phyloP scores from a whole-genome alignment of 768 basidiomycete genomes.

The Boletus eberwhitei region DNA sequence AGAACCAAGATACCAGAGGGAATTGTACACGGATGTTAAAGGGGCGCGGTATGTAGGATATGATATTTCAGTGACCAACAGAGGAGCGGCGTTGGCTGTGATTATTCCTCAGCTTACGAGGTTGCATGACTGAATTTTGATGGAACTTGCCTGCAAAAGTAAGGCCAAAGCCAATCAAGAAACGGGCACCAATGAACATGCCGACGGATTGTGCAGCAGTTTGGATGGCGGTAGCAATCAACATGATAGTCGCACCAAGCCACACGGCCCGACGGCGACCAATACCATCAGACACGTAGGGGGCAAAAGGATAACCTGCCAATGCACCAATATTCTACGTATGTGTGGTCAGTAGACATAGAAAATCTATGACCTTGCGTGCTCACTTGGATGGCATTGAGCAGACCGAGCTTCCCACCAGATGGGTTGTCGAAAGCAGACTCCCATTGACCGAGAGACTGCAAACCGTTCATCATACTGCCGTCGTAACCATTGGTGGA shows the following conservation, averaged over 20 bases:
- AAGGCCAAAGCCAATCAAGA: conserved; percentile 74
- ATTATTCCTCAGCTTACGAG: conserved; percentile 1
- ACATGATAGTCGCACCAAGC: conserved; percentile 70
- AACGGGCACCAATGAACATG: conserved; percentile 82
- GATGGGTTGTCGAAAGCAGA: conserved; percentile 57
- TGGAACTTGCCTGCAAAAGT: conserved; percentile 55
- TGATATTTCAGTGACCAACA: conserved; percentile 82
- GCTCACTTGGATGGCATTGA: conserved; percentile 70
- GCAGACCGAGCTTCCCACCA: conserved; percentile 57
- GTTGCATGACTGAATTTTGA: neutral
- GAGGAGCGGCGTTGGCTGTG: conserved; percentile 68
- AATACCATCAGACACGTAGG: conserved; percentile 68
- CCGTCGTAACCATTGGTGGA: conserved; percentile 76
- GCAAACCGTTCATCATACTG: conserved; percentile 79
- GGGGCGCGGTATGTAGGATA: conserved; percentile 81
- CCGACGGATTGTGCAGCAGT: conserved; percentile 67
- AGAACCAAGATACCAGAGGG: conserved; percentile 82
- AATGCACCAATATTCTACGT: conserved; percentile 65
- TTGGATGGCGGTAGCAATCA: conserved; percentile 63
- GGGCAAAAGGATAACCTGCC: conserved; percentile 66
- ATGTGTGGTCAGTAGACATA: neutral
- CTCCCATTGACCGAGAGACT: conserved; percentile 63
- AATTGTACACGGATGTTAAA: conserved; percentile 76
- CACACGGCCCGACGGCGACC: conserved; percentile 67
- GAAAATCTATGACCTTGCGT: neutral